A percentile compares a stretch with the other conserved stretches of the same genome.
phyloP scores from a whole-genome alignment of 345 rosid species.

The Pugionium dolabratum region DNA sequence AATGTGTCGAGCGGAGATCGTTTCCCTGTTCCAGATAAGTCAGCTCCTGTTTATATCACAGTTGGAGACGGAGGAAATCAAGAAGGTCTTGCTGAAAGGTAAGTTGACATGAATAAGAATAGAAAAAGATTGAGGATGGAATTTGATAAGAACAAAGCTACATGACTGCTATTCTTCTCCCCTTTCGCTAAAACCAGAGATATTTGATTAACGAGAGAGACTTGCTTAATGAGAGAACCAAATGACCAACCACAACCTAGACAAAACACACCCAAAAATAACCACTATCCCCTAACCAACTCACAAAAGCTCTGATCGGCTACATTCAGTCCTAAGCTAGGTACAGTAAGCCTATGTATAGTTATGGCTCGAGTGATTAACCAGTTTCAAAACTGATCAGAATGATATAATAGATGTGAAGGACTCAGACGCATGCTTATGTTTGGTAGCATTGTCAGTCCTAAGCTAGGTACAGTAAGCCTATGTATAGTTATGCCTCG shows the following conservation, averaged over 20 bases:
- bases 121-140: background rate
- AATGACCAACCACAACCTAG: background rate
- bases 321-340: background rate
- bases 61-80: conserved; percentile 98
- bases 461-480: background rate
- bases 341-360: background rate
- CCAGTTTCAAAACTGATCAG: background rate
- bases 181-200: background rate
- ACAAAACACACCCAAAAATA: too few relatives aligned
- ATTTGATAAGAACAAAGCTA: conserved; percentile 2
- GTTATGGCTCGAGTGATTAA: background rate
- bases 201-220: background rate
- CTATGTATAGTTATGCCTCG: background rate
- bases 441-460: background rate
- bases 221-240: background rate
- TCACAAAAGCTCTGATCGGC: conserved; percentile 1
- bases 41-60: conserved; percentile 84
- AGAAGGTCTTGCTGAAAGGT: conserved; percentile 87
- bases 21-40: conserved; percentile 69
- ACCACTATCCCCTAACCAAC: background rate
- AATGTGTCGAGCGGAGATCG: conserved; percentile 66
- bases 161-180: background rate
- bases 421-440: background rate
- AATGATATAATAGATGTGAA: background rate
- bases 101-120: conserved; percentile 19